Conservation (phyloP, 352 stramenopile genomes). For the Thalassiosira hispida region DNA sequence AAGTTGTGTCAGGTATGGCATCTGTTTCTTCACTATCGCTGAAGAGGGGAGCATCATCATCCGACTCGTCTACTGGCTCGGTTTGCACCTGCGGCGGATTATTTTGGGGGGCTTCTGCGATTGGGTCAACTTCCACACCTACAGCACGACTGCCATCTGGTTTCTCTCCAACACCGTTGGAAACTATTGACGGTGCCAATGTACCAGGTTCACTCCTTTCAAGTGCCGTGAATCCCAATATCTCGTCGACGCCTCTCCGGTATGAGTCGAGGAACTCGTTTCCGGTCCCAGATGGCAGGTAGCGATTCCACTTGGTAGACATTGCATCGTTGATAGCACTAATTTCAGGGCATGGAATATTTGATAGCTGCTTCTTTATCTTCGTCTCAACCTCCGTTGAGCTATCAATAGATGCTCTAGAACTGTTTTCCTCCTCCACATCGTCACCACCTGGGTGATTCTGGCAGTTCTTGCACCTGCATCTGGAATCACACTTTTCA, state of each 20-base stretch:
- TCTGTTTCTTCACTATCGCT: conserved; percentile 4
- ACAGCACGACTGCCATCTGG: too few relatives aligned
- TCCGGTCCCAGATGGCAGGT: not conserved
- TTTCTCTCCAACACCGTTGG: not conserved
- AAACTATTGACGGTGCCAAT: not conserved
- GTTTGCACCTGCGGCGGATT: not conserved
- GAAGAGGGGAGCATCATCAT: not conserved
- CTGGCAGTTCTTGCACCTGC: conserved; percentile 34
- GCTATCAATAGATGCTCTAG: too few relatives aligned
- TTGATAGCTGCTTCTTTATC: not conserved
- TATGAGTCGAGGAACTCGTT: conserved; percentile 12
- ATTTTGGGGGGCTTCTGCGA: not conserved
- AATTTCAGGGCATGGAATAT: conserved; percentile 9
- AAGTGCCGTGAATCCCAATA: not conserved
- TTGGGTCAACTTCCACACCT: too few relatives aligned
- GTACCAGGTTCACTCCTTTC: not conserved
- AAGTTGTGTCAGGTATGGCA: too few relatives aligned
- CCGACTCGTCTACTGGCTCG: not conserved
- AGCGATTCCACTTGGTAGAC: conserved; percentile 3
- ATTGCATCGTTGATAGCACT: not conserved
- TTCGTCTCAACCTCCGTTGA: not conserved
- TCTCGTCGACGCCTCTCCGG: not conserved
- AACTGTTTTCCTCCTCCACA: conserved; percentile 22
- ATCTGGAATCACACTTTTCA: conserved; percentile 29
- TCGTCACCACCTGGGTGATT: conserved; percentile 23